Conservation (phyloP, 352 stramenopile genomes). For the Plasmopara viticola region DNA sequence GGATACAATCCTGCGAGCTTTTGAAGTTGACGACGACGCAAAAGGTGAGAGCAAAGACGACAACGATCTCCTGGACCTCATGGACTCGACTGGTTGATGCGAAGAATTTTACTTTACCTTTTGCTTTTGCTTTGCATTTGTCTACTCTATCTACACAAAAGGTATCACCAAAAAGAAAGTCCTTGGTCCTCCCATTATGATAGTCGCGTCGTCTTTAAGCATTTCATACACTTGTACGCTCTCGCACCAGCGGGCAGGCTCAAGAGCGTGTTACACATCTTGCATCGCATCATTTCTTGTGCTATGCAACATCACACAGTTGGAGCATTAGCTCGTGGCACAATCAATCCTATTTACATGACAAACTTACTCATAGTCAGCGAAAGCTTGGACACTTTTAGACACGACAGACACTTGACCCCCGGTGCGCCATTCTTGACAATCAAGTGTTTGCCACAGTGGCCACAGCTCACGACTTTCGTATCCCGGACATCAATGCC, state of each 20-base stretch:
- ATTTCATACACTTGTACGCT: slow-evolving; percentile 89
- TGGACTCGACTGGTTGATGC: slow-evolving; percentile 61
- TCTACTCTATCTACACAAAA: neutral
- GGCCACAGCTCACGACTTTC: slow-evolving; percentile 79
- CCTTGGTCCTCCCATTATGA: slow-evolving; percentile 27
- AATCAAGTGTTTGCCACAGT: slow-evolving; percentile 81
- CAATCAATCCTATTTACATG: neutral
- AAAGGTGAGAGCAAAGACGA: slow-evolving; percentile 40
- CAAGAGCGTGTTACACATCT: slow-evolving; percentile 82
- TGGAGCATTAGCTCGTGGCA: slow-evolving; percentile 15
- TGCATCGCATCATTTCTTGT: slow-evolving; percentile 84
- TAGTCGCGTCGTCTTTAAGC: slow-evolving; percentile 68
- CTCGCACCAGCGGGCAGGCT: slow-evolving; percentile 71
- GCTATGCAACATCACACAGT: slow-evolving; percentile 27
- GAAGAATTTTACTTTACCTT: neutral
- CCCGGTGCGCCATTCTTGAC: slow-evolving; percentile 71
- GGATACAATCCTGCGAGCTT: slow-evolving; percentile 45
- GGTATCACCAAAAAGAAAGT: too few relatives aligned
- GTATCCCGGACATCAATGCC: slow-evolving; percentile 67
- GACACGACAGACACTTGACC: slow-evolving; percentile 78
- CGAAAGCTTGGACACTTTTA: slow-evolving; percentile 74
- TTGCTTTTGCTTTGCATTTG: slow-evolving; percentile 15
- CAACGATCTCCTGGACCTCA: slow-evolving; percentile 83
- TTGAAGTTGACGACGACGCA: slow-evolving; percentile 48
- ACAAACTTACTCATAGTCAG: slow-evolving; percentile 70